phyloP scores from a whole-genome alignment of 2,329 filamentous ascomycete species.

The Colletotrichum simmondsii region DNA sequence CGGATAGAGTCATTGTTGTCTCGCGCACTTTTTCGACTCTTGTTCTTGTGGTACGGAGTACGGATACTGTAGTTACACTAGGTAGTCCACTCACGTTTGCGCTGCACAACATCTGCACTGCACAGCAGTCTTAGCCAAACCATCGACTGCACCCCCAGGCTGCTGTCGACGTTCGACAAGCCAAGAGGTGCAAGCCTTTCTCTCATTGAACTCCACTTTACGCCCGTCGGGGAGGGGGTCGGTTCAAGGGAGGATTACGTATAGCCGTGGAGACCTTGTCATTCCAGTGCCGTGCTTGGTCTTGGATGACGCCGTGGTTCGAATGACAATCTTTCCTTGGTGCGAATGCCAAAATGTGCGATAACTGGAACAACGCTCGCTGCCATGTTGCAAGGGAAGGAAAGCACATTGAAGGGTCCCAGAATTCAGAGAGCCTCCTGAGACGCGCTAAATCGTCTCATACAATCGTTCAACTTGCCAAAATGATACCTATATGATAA shows the following conservation, averaged over 20 bases:
- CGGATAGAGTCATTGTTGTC: not conserved
- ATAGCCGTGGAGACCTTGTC: conserved; percentile 8
- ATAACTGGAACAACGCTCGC: not conserved
- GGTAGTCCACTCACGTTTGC: not conserved
- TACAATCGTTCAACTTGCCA: not conserved
- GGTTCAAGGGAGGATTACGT: conserved; percentile 20
- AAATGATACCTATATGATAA: not conserved
- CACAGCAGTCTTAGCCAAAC: conserved; percentile 22
- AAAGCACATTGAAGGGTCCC: not conserved
- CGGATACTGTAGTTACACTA: no score
- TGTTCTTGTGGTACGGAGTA: no score
- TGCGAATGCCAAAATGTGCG: not conserved
- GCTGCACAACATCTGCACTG: conserved; percentile 19
- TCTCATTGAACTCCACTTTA: conserved; percentile 6
- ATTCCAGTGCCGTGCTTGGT: not conserved
- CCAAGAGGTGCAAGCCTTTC: not conserved
- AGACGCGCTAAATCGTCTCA: not conserved
- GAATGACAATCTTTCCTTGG: not conserved
- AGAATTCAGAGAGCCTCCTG: not conserved
- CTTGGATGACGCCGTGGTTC: not conserved
- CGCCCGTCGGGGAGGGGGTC: not conserved
- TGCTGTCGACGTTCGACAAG: not conserved
- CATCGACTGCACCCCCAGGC: not conserved
- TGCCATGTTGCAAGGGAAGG: not conserved
- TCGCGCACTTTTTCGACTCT: not conserved